Evolutionary conservation across 176 grass and related monocot species (phyloP).

Genomic region (Puya raimondii): DNA sequence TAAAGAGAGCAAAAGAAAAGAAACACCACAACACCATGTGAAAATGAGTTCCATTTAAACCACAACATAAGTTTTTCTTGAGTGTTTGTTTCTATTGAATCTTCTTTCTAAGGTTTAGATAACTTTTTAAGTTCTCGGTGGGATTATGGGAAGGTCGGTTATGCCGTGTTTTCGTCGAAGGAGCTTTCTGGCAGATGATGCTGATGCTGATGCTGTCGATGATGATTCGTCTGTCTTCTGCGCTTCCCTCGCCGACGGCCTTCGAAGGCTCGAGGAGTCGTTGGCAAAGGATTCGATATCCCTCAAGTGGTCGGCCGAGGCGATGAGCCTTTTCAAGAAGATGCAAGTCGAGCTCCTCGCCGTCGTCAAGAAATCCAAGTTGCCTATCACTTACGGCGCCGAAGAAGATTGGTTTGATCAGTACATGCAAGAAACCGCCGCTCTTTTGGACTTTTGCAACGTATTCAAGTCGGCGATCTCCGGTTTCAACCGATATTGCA

Average conservation of each 20-base stretch:
- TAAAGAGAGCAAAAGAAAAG: not conserved
- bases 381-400: conserved; percentile 22
- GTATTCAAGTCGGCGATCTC: conserved; percentile 56
- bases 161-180: conserved; percentile 13
- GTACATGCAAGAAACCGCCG: conserved; percentile 94
- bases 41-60: no score
- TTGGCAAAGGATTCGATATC: conserved; percentile 43
- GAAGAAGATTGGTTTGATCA: conserved; percentile 68
- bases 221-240: conserved; percentile 50
- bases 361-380: conserved; percentile 53
- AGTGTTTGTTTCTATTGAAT: no score
- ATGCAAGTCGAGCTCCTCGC: conserved; percentile 72
- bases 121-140: no score
- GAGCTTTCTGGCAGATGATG: not conserved
- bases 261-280: conserved; percentile 42
- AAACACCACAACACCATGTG: not conserved
- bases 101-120: no score
- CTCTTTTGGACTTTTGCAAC: conserved; percentile 88
- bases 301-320: conserved; percentile 69
- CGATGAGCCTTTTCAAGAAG: conserved; percentile 67
- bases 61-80: no score
- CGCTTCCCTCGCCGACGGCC: conserved; percentile 53
- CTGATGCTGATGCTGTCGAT: conserved; percentile 11
- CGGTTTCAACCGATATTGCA: conserved; percentile 58
- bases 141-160: conserved; percentile 16